Percentiles rank a stretch among this genome's conserved stretches.
Evolutionary conservation across 2,329 filamentous ascomycete species (phyloP).

Genomic region (Curvularia sp.): DNA sequence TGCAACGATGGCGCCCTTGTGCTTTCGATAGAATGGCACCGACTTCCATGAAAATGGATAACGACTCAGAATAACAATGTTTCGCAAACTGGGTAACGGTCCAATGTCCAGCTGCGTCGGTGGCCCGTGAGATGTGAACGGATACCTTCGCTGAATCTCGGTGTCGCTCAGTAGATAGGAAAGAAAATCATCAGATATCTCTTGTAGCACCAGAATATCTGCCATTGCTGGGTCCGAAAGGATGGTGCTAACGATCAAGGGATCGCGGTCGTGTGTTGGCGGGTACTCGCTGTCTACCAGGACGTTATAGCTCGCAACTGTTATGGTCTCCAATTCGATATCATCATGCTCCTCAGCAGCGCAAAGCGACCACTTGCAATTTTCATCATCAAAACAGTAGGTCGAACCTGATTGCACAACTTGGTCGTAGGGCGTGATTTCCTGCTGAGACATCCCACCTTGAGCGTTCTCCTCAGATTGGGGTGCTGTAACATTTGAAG

Average conservation of each 20-base stretch:
- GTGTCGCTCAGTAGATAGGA: constrained; percentile 60
- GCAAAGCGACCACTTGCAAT: constrained; percentile 33
- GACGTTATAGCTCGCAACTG: constrained; percentile 55
- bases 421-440: constrained; percentile 14
- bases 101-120: constrained; percentile 60
- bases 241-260: constrained; percentile 47
- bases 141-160: constrained; percentile 59
- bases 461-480: constrained; percentile 9
- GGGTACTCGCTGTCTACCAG: constrained; percentile 52
- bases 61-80: constrained; percentile 67
- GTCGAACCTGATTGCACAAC: constrained; percentile 37
- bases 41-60: constrained; percentile 64
- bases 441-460: constrained; percentile 1
- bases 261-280: constrained; percentile 48
- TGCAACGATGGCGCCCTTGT: constrained; percentile 66
- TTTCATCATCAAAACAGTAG: constrained; percentile 38
- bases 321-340: constrained; percentile 27
- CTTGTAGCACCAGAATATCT: constrained; percentile 61
- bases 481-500: not conserved
- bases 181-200: constrained; percentile 71
- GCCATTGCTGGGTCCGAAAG: constrained; percentile 44
- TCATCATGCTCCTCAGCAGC: not conserved
- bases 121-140: constrained; percentile 65
- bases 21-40: constrained; percentile 61
- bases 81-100: constrained; percentile 67